Evolutionary conservation across 2,329 filamentous ascomycete species (phyloP).

Genomic region (Epichloe gansuensis): DNA sequence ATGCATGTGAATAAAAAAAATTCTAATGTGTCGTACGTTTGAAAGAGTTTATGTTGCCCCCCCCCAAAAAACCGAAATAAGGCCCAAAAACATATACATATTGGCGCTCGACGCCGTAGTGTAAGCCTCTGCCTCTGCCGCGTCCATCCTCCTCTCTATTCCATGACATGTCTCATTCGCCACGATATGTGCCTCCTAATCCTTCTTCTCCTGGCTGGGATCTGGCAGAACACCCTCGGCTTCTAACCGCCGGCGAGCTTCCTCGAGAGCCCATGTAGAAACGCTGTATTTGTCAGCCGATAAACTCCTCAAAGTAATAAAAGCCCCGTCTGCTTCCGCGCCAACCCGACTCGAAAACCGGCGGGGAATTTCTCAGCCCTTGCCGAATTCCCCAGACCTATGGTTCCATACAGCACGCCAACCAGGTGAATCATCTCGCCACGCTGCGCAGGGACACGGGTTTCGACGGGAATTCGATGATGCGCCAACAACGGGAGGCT

Average conservation of each 20-base stretch:
- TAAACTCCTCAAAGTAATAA: background rate
- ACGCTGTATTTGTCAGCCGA: constrained; percentile 46
- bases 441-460: background rate
- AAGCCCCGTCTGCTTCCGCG: background rate
- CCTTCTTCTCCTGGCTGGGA: constrained; percentile 42
- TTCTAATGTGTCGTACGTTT: constrained; percentile 20
- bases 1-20: constrained; percentile 1
- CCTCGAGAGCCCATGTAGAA: constrained; percentile 98
- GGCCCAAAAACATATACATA: constrained; percentile 21
- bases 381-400: background rate
- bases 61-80: constrained; percentile 6
- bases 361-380: background rate
- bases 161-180: background rate
- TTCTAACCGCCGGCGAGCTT: constrained; percentile 89
- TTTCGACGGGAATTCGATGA: background rate
- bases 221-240: constrained; percentile 88
- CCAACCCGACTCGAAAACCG: background rate
- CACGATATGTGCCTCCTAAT: constrained; percentile 12
- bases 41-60: constrained; percentile 15
- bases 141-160: constrained; percentile 2
- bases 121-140: background rate
- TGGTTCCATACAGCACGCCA: too few relatives aligned
- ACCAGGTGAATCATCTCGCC: too few relatives aligned
- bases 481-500: background rate
- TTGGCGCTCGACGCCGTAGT: constrained; percentile 2